These are phyloP conservation scores for Neocallimastix lanati DNA, from an alignment of 192 early-diverging fungal genomes.

Conservation along the genomic window DNA sequence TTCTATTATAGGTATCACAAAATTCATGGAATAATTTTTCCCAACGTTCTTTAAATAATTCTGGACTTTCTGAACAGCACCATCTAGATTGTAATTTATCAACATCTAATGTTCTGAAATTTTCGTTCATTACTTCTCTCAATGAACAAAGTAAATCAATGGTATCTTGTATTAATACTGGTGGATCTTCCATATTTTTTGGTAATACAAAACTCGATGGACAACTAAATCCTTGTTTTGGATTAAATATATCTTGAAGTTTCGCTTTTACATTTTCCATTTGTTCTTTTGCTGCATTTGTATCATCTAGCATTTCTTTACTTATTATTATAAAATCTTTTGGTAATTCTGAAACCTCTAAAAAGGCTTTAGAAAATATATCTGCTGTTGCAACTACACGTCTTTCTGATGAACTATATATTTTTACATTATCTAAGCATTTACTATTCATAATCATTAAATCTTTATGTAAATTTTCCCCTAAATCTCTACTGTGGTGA, in stretches of 20 bases:
- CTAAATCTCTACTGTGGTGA: constrained; percentile 78
- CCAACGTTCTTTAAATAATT: constrained; percentile 80
- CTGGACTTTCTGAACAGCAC: constrained; percentile 78
- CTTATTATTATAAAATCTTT: constrained; percentile 46
- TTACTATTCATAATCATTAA: constrained; percentile 68
- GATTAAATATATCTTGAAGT: constrained; percentile 48
- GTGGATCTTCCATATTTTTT: constrained; percentile 5
- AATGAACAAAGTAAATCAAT: constrained; percentile 46
- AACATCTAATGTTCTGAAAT: constrained; percentile 40
- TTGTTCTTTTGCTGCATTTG: constrained; percentile 83
- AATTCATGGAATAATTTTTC: constrained; percentile 90
- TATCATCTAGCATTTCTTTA: constrained; percentile 88
- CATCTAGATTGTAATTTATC: constrained; percentile 52
- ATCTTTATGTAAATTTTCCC: constrained; percentile 81
- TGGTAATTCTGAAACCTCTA: constrained; percentile 35
- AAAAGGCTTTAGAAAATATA: constrained; percentile 42
- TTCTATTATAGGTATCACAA: constrained; percentile 31
- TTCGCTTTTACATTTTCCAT: constrained; percentile 70
- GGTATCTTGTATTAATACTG: constrained; percentile 38
- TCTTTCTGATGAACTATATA: constrained; percentile 70
- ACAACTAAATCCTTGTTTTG: constrained; percentile 8
- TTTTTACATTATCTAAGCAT: constrained; percentile 70
- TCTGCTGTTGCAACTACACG: constrained; percentile 71
- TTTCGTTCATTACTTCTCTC: constrained; percentile 56
- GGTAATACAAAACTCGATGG: constrained; percentile 7